These are phyloP conservation scores for Annulohypoxylon truncatum DNA, from an alignment of 2,329 filamentous ascomycete genomes.

Conservation along the genomic window DNA sequence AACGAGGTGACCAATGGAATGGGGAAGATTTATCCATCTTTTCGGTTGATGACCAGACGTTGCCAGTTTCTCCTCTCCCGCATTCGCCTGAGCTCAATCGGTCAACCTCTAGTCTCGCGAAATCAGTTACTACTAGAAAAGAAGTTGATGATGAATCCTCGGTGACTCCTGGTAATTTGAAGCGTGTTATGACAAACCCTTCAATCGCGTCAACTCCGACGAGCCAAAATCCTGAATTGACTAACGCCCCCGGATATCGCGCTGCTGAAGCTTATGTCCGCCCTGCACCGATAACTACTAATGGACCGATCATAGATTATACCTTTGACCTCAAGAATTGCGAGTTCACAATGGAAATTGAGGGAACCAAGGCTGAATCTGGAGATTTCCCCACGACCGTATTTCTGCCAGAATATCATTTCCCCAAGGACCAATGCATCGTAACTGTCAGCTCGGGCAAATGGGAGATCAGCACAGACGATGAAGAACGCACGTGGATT, in stretches of 20 bases:
- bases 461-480: constrained; percentile 84
- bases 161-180: constrained; percentile 81
- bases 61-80: constrained; percentile 65
- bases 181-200: constrained; percentile 74
- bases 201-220: constrained; percentile 71
- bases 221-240: constrained; percentile 66
- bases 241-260: constrained; percentile 78
- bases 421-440: constrained; percentile 76
- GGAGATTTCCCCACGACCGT: constrained; percentile 81
- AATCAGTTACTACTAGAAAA: constrained; percentile 54
- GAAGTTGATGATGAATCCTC: constrained; percentile 64
- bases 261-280: constrained; percentile 94
- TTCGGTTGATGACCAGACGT: constrained; percentile 80
- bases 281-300: constrained; percentile 80
- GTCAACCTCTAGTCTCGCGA: constrained; percentile 61
- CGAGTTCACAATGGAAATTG: constrained; percentile 78
- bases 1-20: constrained; percentile 95
- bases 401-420: constrained; percentile 92
- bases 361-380: constrained; percentile 66
- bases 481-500: constrained; percentile 74
- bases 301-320: constrained; percentile 76
- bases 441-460: constrained; percentile 87
- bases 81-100: constrained; percentile 54
- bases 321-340: constrained; percentile 86
- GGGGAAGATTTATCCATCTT: constrained; percentile 95